phyloP scores from a whole-genome alignment of 495 filamentous ascomycete genomes.

The Aspergillus egyptiacus region DNA sequence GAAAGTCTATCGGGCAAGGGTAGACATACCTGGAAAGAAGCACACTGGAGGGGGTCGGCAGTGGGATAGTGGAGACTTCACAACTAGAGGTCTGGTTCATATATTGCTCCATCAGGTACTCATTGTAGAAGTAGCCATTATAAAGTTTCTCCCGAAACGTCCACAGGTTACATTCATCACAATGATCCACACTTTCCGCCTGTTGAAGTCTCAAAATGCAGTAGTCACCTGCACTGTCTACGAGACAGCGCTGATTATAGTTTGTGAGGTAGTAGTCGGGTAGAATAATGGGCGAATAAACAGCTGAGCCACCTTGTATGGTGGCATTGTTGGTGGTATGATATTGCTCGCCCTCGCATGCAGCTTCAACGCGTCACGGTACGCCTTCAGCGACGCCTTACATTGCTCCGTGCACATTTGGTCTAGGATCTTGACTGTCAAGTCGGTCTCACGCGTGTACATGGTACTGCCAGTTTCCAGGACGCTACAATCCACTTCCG shows the following conservation, averaged over 20 bases:
- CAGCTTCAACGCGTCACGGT: background rate
- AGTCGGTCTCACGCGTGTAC: background rate
- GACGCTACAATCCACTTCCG: background rate
- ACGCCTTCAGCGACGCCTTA: background rate
- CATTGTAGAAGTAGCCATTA: background rate
- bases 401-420: background rate
- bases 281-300: background rate
- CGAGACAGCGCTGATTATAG: background rate
- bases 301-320: too few species aligned
- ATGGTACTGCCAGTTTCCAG: background rate
- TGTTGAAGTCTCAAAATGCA: background rate
- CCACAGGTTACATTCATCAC: background rate
- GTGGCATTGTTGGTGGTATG: background rate
- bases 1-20: background rate
- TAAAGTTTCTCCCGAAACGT: background rate
- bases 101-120: background rate
- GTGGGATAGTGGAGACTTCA: background rate
- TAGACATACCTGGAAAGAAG: background rate
- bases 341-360: background rate
- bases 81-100: background rate
- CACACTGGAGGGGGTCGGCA: background rate
- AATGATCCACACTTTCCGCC: background rate
- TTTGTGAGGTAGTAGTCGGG: background rate
- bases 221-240: background rate
- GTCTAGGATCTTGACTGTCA: background rate